Base-by-base conservation (phyloP, 164 flowering plant genomes). In the Aristolochia contorta region DNA sequence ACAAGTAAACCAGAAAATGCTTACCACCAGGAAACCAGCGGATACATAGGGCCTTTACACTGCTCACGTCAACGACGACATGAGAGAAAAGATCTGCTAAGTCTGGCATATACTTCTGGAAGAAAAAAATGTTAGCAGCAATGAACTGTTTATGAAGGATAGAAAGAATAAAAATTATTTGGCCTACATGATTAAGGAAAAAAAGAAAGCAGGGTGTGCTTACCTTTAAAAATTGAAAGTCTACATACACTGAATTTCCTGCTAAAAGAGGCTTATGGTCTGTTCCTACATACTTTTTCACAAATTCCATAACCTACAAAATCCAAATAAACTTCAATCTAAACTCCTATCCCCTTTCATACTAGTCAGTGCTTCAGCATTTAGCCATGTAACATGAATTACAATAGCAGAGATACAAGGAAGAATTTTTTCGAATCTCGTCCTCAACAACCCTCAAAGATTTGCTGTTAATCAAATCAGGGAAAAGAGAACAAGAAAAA, bases 11-110 rank as follows among this genome's bases (percentile, higher is more conserved):
- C 27, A 24, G 30, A 23, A 25, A 45, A 12, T 47, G 24, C 55
- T 37, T 67, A 92, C 98, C 98, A 82, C 60, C 72, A n/a, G 96
- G 91, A 71, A 64, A 92, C 98, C 98, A 92, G 62, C 98, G 93
- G 48, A 79, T 43, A 73, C 96, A 92, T 49, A 92, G 68, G 46
- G 94, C 91, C 65, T 74, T 92, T 22, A 92, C 67, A 56, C 96
- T 92, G 79, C 98, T 92, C 24, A 92, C 97, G 72, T 89, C 98
- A 61, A 92, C 96, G 23, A 92, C 59, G 13, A 83, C 83, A 74
- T 90, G 97, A 46, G 87, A 67, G 75, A 92, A 89, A 20, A 87
- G 75, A 69, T 76, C 67, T 21, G 97, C 98, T 80, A 92, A 79
- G 27, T 81, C 81, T 21, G 96, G 96, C 98, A 92, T 92, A 74